phyloP scores from a whole-genome alignment of 1,284 basidiomycete species.

The Pterula multifida region DNA sequence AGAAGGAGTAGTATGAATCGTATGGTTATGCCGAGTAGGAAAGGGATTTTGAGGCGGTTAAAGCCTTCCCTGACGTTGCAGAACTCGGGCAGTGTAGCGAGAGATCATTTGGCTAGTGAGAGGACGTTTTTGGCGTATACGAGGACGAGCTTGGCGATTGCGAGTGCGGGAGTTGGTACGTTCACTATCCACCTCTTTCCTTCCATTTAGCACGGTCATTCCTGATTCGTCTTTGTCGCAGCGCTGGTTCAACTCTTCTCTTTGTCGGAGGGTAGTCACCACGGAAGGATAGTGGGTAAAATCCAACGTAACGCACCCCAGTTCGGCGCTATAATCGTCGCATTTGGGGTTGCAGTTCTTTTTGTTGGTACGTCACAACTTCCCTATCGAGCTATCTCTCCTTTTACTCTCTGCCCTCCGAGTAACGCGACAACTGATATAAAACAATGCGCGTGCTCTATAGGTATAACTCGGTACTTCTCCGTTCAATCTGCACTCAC shows the following conservation, averaged over 20 bases:
- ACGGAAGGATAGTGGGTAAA: slow-evolving; percentile 14
- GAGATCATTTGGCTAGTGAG: slow-evolving; percentile 38
- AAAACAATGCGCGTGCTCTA: not conserved
- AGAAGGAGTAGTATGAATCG: too few relatives aligned
- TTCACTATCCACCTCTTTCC: not conserved
- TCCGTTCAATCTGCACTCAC: slow-evolving; percentile 38
- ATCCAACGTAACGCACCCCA: slow-evolving; percentile 23
- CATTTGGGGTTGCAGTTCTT: slow-evolving; percentile 34
- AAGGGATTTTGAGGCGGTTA: not conserved
- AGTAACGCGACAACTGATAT: not conserved
- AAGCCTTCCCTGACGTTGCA: slow-evolving; percentile 20
- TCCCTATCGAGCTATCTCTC: not conserved
- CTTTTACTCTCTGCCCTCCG: not conserved
- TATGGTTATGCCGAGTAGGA: too few relatives aligned
- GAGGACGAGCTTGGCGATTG: slow-evolving; percentile 31
- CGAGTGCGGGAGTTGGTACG: slow-evolving; percentile 35
- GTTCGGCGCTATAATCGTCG: slow-evolving; percentile 36
- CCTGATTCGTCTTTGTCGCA: slow-evolving; percentile 8
- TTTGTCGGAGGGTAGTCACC: slow-evolving; percentile 16
- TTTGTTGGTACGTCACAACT: slow-evolving; percentile 24
- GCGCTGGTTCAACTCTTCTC: slow-evolving; percentile 45
- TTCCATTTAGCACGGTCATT: not conserved
- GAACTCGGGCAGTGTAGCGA: slow-evolving; percentile 32
- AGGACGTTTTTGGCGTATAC: slow-evolving; percentile 38
- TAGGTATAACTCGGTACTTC: slow-evolving; percentile 43